These are phyloP conservation scores for Citrus inodora DNA, from an alignment of 345 rosid genomes.

Conservation along the genomic window DNA sequence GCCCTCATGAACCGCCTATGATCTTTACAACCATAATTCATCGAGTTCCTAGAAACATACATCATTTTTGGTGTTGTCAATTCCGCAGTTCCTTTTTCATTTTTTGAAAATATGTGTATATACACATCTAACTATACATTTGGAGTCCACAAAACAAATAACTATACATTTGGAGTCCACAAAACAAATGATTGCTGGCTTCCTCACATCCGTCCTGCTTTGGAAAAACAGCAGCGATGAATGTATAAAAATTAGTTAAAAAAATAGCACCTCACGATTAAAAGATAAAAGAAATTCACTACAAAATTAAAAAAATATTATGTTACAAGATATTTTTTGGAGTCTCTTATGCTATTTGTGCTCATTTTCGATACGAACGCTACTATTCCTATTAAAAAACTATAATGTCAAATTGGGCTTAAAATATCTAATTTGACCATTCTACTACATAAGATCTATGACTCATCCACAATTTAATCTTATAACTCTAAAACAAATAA, in stretches of 20 bases:
- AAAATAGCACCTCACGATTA: too few relatives aligned
- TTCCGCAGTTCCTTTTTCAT: background rate
- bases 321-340: too few relatives aligned
- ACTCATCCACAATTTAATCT: background rate
- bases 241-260: too few relatives aligned
- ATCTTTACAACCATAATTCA: background rate
- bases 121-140: background rate
- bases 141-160: background rate
- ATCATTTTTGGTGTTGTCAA: background rate
- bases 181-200: background rate
- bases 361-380: too few relatives aligned
- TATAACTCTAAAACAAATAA: background rate
- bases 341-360: too few relatives aligned
- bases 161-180: background rate
- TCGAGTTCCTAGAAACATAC: background rate
- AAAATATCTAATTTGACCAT: background rate
- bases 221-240: too few relatives aligned
- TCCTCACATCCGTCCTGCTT: background rate
- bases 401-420: background rate
- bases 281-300: too few relatives aligned
- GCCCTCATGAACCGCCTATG: background rate
- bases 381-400: too few relatives aligned
- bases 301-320: too few relatives aligned
- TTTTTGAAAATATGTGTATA: background rate
- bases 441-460: background rate